A percentile compares a stretch with the other conserved stretches of the same genome.
Evolutionary conservation across 257 asterid species (phyloP).

Genomic region (Solanum chmielewskii): DNA sequence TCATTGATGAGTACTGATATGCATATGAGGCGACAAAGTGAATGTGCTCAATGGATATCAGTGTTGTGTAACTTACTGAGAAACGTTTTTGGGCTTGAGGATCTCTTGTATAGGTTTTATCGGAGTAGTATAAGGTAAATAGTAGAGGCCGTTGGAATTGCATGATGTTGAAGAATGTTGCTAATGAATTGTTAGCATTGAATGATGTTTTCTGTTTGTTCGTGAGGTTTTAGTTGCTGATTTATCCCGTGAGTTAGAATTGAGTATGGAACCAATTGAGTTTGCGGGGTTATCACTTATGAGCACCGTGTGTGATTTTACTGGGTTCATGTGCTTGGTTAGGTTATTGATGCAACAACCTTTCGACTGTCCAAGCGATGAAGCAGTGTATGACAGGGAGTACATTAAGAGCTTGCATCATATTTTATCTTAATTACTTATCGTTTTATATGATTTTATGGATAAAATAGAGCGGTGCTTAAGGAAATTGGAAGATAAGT

Average conservation of each 20-base stretch:
- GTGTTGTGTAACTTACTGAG: conserved; percentile 49
- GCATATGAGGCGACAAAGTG: conserved; percentile 1
- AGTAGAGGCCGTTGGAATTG: conserved; percentile 12
- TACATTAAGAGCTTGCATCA: neutral
- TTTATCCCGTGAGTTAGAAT: conserved; percentile 26
- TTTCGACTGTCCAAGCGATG: neutral
- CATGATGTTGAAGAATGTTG: neutral
- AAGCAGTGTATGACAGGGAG: neutral
- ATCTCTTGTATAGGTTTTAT: conserved; percentile 34
- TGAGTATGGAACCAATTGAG: conserved; percentile 6
- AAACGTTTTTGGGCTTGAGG: conserved; percentile 25
- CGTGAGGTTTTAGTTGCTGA: conserved; percentile 44
- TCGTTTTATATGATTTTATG: neutral
- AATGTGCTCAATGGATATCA: conserved; percentile 27
- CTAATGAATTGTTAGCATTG: conserved; percentile 20
- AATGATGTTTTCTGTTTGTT: conserved; percentile 46
- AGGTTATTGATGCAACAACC: neutral
- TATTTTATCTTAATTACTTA: neutral
- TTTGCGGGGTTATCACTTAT: neutral
- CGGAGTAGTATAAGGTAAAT: conserved; percentile 21
- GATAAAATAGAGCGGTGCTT: neutral
- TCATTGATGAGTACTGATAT: conserved; percentile 16
- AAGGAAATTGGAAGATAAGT: neutral
- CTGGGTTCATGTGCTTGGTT: neutral
- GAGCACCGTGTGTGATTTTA: neutral